Evolutionary conservation across 2,329 filamentous ascomycete genomes (phyloP).

Genomic region (Fusarium neocosmosporiellum): DNA sequence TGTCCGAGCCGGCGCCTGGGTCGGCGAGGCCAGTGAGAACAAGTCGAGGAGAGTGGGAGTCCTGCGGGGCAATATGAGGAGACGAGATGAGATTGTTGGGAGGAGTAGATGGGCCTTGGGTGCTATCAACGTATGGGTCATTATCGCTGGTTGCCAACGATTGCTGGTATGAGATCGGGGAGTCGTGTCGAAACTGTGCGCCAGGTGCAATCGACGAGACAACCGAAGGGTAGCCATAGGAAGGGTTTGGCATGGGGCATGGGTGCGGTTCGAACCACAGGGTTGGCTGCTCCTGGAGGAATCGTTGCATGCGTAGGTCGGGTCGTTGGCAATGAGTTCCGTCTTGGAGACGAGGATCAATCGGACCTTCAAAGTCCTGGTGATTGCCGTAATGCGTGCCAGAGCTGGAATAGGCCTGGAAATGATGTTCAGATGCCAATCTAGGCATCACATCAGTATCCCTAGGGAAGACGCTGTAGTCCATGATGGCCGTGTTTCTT

Average conservation of each 20-base stretch:
- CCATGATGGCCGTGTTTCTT: slow-evolving; percentile 5
- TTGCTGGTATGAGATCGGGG: slow-evolving; percentile 35
- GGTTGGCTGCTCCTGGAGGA: slow-evolving; percentile 20
- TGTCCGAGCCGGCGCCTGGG: background rate
- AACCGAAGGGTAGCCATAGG: slow-evolving; percentile 7
- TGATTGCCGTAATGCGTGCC: background rate
- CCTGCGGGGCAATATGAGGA: slow-evolving; percentile 14
- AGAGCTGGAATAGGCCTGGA: background rate
- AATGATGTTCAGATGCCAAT: background rate
- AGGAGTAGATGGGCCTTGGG: slow-evolving; percentile 33
- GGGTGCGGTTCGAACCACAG: background rate
- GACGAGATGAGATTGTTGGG: slow-evolving; percentile 23
- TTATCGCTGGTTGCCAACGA: slow-evolving; percentile 29
- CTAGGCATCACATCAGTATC: background rate
- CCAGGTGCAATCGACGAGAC: slow-evolving; percentile 1
- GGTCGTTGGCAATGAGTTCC: background rate
- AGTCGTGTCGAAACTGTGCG: slow-evolving; percentile 19
- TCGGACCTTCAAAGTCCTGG: slow-evolving; percentile 13
- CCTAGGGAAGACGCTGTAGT: background rate
- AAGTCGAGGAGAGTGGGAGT: slow-evolving; percentile 17
- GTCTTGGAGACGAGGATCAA: slow-evolving; percentile 28
- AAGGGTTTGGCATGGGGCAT: background rate
- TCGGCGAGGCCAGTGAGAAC: slow-evolving; percentile 27
- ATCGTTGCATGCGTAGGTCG: slow-evolving; percentile 26
- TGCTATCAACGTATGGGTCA: slow-evolving; percentile 27